Evolutionary conservation across 495 filamentous ascomycete species (phyloP), one percentile per base, ranked within the genome.

Genomic region (Penicillium fimorum): DNA sequence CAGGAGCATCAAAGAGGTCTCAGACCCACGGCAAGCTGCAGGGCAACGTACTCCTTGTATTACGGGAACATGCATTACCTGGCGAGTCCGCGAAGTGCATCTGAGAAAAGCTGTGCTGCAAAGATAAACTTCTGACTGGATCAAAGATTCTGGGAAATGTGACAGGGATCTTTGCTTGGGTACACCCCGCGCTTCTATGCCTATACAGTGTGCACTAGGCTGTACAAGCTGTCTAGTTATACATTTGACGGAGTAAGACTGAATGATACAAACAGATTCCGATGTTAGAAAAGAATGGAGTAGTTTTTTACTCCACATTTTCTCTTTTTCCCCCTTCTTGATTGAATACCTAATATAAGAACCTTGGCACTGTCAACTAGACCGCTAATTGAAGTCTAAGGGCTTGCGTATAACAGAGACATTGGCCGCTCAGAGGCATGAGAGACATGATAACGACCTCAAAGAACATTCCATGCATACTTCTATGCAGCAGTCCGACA

Each of bases 401-500:
- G 15, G 25, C 37, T 29, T n/a, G 27, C 24, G 10, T 45, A 33
- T 22, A 49, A 27, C 55, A 44, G 50, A 56, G 55, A 57, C 46
- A 38, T 37, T 20, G 8, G 29, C 17, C 40, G 8, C 24, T 25
- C 47, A 30, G 35, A 15, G 50, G 37, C 9, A 6, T 13, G 41
- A 17, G 37, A 29, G 15, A 25, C 20, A 42, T 17, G 15, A 41
- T 24, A 52, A 32, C 46, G 51, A 35, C 40, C 42, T 62, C 55
- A 70, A 60, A 65, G 70, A 73, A 73, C 13, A 47, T 73, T 76
- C 71, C 56, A 69, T 69, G 67, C 68, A 73, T 56, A 55, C 69
- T 76, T 76, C 71, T 67, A 57, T 74, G 71, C 71, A 74, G 63
- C 35, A 47, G 11, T 55, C 57, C 49, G 56, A 63, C 62, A 64